These are phyloP conservation scores for California macrophylla DNA, from an alignment of 441 rosid genomes.

Conservation along the genomic window DNA sequence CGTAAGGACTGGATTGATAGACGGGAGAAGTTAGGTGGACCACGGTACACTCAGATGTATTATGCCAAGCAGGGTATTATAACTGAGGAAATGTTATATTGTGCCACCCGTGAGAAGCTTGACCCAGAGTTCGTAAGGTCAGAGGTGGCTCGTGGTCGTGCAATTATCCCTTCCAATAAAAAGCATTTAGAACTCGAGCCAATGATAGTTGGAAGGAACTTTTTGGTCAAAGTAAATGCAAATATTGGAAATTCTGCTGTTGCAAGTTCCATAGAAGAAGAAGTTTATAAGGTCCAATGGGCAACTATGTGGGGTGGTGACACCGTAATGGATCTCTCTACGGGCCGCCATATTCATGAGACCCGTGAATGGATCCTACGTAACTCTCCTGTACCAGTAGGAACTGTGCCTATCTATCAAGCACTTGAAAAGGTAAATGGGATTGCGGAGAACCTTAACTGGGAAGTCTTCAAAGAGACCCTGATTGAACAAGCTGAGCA, in stretches of 20 bases:
- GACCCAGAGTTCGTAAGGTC: constrained; percentile 93
- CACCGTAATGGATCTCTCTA: constrained; percentile 95
- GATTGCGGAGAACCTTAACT: constrained; percentile 79
- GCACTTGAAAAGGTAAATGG: constrained; percentile 93
- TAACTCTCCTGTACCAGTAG: constrained; percentile 90
- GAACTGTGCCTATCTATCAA: constrained; percentile 89
- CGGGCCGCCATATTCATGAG: constrained; percentile 95
- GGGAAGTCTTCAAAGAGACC: constrained; percentile 90
- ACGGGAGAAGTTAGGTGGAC: constrained; percentile 62
- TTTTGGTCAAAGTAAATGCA: constrained; percentile 92
- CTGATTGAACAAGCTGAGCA: constrained; percentile 93
- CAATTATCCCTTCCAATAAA: constrained; percentile 97
- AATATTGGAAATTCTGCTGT: constrained; percentile 94
- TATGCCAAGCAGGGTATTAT: constrained; percentile 89
- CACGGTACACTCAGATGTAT: constrained; percentile 93
- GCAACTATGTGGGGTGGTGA: constrained; percentile 99
- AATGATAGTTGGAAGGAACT: constrained; percentile 82
- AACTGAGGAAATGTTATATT: constrained; percentile 87
- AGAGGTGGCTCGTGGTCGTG: constrained; percentile 92
- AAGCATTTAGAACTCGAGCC: constrained; percentile 90
- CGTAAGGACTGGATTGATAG: constrained; percentile 79
- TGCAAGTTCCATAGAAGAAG: constrained; percentile 93
- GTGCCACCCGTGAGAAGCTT: constrained; percentile 84
- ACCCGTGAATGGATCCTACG: constrained; percentile 94
- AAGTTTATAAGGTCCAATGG: constrained; percentile 95